Conservation (phyloP, 2,329 filamentous ascomycete species). For the Paracoccidioides lutzii region DNA sequence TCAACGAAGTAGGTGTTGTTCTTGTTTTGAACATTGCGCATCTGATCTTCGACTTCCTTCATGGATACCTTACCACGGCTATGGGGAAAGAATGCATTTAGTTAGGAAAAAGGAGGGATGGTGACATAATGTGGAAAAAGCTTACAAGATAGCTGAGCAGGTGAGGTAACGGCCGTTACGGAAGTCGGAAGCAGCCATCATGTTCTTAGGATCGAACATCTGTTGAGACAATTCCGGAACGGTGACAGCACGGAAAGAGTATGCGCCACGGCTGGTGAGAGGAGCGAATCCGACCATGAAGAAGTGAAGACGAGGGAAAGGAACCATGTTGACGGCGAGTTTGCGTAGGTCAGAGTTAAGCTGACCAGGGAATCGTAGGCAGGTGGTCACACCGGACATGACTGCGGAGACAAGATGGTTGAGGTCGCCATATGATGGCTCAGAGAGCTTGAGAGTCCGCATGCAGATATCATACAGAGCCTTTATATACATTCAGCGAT, state of each 20-base stretch:
- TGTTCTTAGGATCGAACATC: constrained; percentile 99
- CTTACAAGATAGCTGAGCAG: constrained; percentile 92
- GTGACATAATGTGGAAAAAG: constrained; percentile 12
- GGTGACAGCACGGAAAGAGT: constrained; percentile 94
- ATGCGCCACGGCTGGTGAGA: constrained; percentile 78
- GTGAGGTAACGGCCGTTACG: constrained; percentile 98
- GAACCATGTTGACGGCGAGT: constrained; percentile 99
- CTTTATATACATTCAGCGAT: constrained; percentile 20
- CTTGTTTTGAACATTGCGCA: constrained; percentile 99
- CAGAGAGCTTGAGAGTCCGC: constrained; percentile 96
- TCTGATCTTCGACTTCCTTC: constrained; percentile 99
- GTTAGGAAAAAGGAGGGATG: neutral
- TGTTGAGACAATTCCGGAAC: constrained; percentile 98
- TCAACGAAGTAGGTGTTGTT: constrained; percentile 99
- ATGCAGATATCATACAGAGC: constrained; percentile 99
- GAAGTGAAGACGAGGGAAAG: constrained; percentile 99
- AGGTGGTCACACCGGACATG: constrained; percentile 99
- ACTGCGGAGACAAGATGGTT: constrained; percentile 99
- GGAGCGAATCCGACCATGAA: constrained; percentile 99
- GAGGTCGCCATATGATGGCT: constrained; percentile 96
- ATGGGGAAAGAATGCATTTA: neutral
- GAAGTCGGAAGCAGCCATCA: constrained; percentile 99
- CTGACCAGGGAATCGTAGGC: constrained; percentile 97
- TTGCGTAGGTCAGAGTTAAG: constrained; percentile 99
- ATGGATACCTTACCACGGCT: constrained; percentile 98